Evolutionary conservation across 805 yeast genomes (phyloP).

Genomic region (Kodamaea nitidulidarum): DNA sequence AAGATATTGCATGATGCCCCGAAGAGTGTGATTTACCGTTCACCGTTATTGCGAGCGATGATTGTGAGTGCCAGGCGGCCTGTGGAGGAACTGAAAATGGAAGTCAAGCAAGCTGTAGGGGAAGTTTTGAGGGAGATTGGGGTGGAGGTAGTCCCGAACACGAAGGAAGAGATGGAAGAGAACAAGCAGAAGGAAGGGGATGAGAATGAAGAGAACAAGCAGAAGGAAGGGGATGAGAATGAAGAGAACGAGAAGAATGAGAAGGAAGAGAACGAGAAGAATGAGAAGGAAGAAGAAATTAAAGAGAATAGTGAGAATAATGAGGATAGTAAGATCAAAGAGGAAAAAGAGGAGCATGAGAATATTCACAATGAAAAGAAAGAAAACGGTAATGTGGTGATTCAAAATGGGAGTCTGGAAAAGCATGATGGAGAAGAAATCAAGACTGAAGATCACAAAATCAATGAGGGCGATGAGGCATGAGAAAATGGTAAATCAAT

Average conservation of each 20-base stretch:
- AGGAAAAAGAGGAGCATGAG: neutral
- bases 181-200: conserved; percentile 7
- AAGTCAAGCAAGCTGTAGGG: conserved; percentile 17
- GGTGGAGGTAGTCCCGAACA: conserved; percentile 10
- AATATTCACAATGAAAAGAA: neutral
- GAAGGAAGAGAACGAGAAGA: neutral
- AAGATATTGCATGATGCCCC: conserved; percentile 22
- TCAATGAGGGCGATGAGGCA: no score
- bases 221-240: conserved; percentile 4
- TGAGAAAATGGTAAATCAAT: neutral
- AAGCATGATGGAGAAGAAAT: neutral
- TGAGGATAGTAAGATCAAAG: neutral
- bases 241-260: conserved; percentile 1
- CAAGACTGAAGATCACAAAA: neutral
- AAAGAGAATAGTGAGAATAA: neutral
- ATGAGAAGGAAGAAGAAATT: neutral
- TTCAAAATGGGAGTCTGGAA: no score
- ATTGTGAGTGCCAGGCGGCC: conserved; percentile 30
- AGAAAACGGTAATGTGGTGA: no score
- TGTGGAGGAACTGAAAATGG: conserved; percentile 15
- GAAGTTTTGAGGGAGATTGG: conserved; percentile 17
- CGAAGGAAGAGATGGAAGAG: conserved; percentile 6
- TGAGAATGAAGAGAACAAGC: conserved; percentile 2
- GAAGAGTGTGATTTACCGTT: conserved; percentile 25
- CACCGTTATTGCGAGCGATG: conserved; percentile 28